Evolutionary conservation across 176 grass and related monocot species (phyloP).

Genomic region (Pontederia paniculata): DNA sequence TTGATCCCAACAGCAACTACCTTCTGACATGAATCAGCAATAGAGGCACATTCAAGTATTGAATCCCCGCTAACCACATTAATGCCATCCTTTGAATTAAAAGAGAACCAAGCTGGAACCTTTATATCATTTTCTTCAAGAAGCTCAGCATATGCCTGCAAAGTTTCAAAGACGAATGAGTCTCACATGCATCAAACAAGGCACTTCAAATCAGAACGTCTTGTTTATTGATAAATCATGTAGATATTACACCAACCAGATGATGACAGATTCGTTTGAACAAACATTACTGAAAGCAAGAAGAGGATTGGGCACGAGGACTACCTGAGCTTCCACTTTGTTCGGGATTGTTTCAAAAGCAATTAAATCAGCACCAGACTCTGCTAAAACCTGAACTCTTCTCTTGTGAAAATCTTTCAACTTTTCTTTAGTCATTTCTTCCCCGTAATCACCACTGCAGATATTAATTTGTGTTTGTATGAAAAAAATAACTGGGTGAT

Average conservation of each 20-base stretch:
- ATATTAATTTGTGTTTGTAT: background rate
- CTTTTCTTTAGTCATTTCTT: constrained; percentile 45
- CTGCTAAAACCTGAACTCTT: constrained; percentile 69
- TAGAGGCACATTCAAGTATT: constrained; percentile 55
- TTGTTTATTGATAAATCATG: no score
- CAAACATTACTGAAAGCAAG: no score
- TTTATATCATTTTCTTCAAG: constrained; percentile 61
- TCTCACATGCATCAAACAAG: background rate
- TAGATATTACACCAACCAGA: no score
- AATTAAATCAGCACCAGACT: constrained; percentile 68
- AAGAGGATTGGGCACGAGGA: background rate
- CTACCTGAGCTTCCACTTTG: constrained; percentile 91
- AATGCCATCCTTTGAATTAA: constrained; percentile 87
- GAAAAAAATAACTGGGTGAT: background rate
- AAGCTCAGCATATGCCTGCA: constrained; percentile 83
- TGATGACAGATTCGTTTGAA: no score
- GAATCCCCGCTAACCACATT: constrained; percentile 81
- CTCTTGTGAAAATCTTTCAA: constrained; percentile 83
- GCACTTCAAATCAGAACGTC: no score
- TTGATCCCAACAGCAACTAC: constrained; percentile 86
- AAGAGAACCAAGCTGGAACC: constrained; percentile 90
- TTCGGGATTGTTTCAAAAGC: constrained; percentile 97
- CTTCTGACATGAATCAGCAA: constrained; percentile 60
- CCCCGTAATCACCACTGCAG: constrained; percentile 66
- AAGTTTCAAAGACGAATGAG: background rate